Conservation (phyloP, 768 basidiomycete genomes). For the Agaricus sinodeliciosus region DNA sequence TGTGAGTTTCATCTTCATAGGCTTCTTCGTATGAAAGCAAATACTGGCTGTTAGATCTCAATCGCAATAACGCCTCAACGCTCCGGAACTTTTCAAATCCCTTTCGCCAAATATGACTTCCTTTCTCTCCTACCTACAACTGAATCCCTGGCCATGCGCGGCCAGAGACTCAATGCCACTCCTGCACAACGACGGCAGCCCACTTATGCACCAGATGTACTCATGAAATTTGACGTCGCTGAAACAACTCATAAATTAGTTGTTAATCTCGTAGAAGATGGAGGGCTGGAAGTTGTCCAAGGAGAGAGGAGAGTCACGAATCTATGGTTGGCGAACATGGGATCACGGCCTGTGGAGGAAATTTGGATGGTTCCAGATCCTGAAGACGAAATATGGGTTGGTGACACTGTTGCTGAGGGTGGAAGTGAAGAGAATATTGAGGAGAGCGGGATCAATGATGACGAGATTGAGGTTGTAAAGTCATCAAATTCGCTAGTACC, state of each 20-base stretch:
- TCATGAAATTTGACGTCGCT: conserved; percentile 55
- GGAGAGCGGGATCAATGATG: conserved; percentile 55
- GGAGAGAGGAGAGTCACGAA: conserved; percentile 58
- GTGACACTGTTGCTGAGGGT: conserved; percentile 59
- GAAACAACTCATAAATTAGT: conserved; percentile 59
- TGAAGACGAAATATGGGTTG: conserved; percentile 60
- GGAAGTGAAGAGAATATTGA: conserved; percentile 59
- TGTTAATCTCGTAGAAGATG: conserved; percentile 49
- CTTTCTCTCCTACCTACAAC: conserved; percentile 61
- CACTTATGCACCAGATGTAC: conserved; percentile 65
- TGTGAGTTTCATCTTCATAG: conserved; percentile 31
- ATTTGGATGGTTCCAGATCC: conserved; percentile 62
- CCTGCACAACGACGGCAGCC: conserved; percentile 58
- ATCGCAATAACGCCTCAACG: conserved; percentile 50
- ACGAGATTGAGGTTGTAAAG: conserved; percentile 15
- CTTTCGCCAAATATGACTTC: conserved; percentile 60
- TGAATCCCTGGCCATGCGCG: conserved; percentile 66
- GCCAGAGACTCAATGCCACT: conserved; percentile 72
- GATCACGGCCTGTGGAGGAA: conserved; percentile 52
- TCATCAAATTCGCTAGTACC: conserved; percentile 12
- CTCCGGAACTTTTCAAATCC: conserved; percentile 48
- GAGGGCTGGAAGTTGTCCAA: conserved; percentile 46
- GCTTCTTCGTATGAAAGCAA: neutral
- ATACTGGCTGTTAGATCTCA: neutral
- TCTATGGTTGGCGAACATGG: conserved; percentile 63